A percentile compares a stretch with the other conserved stretches of the same genome.
phyloP scores from a whole-genome alignment of 73 alveolate species.

The Paramecium primaurelia region DNA sequence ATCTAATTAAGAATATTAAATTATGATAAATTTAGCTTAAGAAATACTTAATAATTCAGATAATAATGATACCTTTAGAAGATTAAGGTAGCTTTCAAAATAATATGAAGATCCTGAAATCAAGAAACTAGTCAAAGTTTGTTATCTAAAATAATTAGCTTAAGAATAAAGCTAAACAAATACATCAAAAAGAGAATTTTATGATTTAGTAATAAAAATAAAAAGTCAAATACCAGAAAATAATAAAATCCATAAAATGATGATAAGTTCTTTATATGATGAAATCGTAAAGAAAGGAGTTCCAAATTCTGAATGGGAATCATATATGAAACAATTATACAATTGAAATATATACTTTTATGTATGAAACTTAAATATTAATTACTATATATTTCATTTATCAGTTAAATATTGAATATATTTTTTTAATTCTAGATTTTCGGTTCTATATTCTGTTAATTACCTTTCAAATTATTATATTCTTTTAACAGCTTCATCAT shows the following conservation, averaged over 20 bases:
- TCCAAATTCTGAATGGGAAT: constrained; percentile 31
- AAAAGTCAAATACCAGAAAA: background rate
- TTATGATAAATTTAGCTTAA: background rate
- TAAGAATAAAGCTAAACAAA: background rate
- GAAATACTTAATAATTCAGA: background rate
- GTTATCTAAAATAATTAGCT: background rate
- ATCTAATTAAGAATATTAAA: background rate
- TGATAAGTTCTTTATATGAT: constrained; percentile 42
- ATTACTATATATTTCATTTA: background rate
- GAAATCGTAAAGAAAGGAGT: constrained; percentile 10
- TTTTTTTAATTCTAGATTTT: constrained; percentile 5
- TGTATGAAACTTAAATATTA: background rate
- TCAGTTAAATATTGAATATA: constrained; percentile 1
- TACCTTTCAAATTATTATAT: constrained; percentile 15
- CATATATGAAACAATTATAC: constrained; percentile 10
- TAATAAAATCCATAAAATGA: background rate
- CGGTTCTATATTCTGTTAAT: constrained; percentile 24
- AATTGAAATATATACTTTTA: background rate
- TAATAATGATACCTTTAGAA: background rate
- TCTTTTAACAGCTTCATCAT: constrained; percentile 42
- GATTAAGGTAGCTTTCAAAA: background rate
- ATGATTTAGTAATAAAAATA: constrained; percentile 23
- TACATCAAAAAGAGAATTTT: constrained; percentile 30
- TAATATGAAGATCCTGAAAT: background rate
- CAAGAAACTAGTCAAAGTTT: constrained; percentile 17